phyloP scores from a whole-genome alignment of 768 basidiomycete genomes.

The Russula sp. region DNA sequence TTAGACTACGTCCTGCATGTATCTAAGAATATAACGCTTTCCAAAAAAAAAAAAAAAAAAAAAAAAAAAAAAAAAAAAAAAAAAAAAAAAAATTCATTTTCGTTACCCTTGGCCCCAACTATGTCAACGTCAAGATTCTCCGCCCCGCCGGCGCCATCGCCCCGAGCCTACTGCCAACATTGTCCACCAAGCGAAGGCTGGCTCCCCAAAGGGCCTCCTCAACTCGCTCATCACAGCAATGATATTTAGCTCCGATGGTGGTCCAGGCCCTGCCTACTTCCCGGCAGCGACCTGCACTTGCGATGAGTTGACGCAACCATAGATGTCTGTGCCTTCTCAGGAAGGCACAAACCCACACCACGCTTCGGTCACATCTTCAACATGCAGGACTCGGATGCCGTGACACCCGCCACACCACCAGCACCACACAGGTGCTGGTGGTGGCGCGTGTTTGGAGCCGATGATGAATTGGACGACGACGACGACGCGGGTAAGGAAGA shows the following conservation, averaged over 20 bases:
- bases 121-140: no score
- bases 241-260: slow-evolving; percentile 28
- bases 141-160: no score
- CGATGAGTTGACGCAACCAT: not conserved
- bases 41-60: no score
- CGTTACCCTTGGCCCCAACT: no score
- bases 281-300: slow-evolving; percentile 11
- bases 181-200: no score
- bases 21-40: no score
- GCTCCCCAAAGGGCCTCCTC: no score
- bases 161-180: no score
- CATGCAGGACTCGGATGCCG: slow-evolving; percentile 44
- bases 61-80: no score
- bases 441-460: slow-evolving; percentile 39
- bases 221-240: slow-evolving; percentile 48
- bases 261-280: not conserved
- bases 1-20: no score
- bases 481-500: slow-evolving; percentile 40
- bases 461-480: slow-evolving; percentile 47
- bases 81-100: no score
- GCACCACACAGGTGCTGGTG: not conserved
- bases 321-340: slow-evolving; percentile 37
- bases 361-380: slow-evolving; percentile 83
- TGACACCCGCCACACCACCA: not conserved
- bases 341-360: slow-evolving; percentile 71